phyloP scores from a whole-genome alignment of 225 moss, liverwort and hornwort genomes.

The Antitrichia curtipendula region DNA sequence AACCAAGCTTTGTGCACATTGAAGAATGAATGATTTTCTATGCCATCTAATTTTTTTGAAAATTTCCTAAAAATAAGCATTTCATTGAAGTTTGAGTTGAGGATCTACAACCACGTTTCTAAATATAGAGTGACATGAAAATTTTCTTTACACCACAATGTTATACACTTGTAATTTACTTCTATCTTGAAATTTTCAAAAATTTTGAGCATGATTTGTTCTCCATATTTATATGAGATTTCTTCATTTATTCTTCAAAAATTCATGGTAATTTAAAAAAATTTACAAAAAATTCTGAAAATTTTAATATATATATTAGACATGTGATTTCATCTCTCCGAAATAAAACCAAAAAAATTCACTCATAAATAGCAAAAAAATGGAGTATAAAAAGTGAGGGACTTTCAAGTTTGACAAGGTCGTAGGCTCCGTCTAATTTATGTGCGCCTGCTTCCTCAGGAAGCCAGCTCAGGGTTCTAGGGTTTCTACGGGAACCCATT shows the following conservation, averaged over 20 bases:
- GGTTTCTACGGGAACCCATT: not conserved
- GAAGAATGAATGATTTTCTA: not conserved
- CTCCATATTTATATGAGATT: not conserved
- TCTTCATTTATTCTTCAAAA: not conserved
- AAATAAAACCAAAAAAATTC: not conserved
- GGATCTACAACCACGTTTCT: rapidly evolving
- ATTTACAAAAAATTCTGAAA: not conserved
- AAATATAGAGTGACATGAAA: not conserved
- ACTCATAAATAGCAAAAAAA: not conserved
- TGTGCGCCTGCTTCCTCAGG: not conserved
- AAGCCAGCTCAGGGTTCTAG: not conserved
- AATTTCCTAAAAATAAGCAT: not conserved
- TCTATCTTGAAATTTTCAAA: not conserved
- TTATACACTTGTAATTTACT: not conserved
- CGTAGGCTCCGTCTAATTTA: not conserved
- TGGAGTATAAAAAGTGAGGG: not conserved
- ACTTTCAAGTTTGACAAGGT: not conserved
- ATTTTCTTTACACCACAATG: not conserved
- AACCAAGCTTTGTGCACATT: not conserved
- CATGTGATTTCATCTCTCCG: not conserved
- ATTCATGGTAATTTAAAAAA: not conserved
- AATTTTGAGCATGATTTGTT: not conserved
- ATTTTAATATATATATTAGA: too few relatives aligned
- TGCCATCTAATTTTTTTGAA: not conserved
- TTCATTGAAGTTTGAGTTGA: not conserved